Evolutionary conservation across 768 basidiomycete species (phyloP).

Genomic region (Mycena amicta): DNA sequence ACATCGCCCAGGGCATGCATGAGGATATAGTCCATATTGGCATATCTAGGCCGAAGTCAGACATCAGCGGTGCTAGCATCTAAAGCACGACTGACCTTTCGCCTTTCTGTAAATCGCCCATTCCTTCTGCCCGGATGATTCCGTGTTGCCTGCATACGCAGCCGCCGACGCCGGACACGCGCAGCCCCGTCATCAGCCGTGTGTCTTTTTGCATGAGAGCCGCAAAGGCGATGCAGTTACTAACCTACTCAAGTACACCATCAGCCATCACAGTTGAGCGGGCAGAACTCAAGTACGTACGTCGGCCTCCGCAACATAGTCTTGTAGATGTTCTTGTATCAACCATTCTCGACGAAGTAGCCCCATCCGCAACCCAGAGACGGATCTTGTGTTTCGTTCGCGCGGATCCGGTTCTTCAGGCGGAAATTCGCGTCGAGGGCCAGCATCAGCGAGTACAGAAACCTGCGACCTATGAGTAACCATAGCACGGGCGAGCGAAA

Average conservation of each 20-base stretch:
- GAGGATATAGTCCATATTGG: conserved; percentile 29
- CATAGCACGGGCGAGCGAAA: neutral
- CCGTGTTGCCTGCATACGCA: conserved; percentile 19
- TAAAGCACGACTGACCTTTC: conserved; percentile 20
- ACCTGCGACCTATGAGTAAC: neutral
- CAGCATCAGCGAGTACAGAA: conserved; percentile 12
- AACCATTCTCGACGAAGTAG: neutral
- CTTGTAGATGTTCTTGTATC: neutral
- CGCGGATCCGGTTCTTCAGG: conserved; percentile 10
- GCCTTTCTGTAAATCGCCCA: conserved; percentile 13
- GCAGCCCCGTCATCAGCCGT: neutral
- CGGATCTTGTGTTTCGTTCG: conserved; percentile 10
- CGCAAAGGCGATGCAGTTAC: conserved; percentile 2
- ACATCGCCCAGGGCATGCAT: conserved; percentile 11
- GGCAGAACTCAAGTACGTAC: neutral
- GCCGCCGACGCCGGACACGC: conserved; percentile 7
- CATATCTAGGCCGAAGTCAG: conserved; percentile 14
- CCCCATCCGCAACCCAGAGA: conserved; percentile 3
- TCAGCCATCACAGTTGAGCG: neutral
- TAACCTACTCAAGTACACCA: neutral
- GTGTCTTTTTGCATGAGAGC: conserved; percentile 10
- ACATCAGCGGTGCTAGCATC: neutral
- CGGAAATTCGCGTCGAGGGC: conserved; percentile 27
- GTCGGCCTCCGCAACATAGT: neutral
- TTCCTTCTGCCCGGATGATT: conserved; percentile 11